These are phyloP conservation scores for Penicillium maclennaniae DNA, from an alignment of 495 filamentous ascomycete species.

Conservation along the genomic window DNA sequence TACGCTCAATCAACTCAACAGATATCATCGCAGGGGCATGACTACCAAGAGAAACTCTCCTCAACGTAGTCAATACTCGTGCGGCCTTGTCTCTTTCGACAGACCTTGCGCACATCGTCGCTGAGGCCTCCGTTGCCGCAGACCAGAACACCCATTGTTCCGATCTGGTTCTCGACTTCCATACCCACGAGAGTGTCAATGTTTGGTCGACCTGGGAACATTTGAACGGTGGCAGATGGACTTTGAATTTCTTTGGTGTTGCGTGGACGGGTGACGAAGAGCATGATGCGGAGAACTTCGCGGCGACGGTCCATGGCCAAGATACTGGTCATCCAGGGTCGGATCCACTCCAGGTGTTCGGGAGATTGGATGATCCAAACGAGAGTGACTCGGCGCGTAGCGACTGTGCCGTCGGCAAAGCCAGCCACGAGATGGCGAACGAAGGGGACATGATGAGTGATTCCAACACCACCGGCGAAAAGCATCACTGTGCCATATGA, in stretches of 20 bases:
- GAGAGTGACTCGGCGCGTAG: slow-evolving; percentile 74
- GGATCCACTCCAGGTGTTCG: slow-evolving; percentile 87
- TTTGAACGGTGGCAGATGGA: slow-evolving; percentile 71
- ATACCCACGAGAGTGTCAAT: slow-evolving; percentile 69
- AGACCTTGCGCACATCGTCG: slow-evolving; percentile 77
- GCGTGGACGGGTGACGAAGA: slow-evolving; percentile 83
- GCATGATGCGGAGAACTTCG: slow-evolving; percentile 74
- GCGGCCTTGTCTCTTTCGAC: slow-evolving; percentile 58
- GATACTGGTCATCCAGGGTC: slow-evolving; percentile 88
- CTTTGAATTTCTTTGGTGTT: slow-evolving; percentile 67
- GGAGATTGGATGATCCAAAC: slow-evolving; percentile 89
- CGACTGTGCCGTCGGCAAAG: slow-evolving; percentile 67
- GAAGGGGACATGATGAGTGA: slow-evolving; percentile 92
- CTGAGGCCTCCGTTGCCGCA: slow-evolving; percentile 81
- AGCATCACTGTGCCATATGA: slow-evolving; percentile 89
- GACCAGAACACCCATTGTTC: slow-evolving; percentile 86
- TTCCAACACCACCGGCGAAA: slow-evolving; percentile 88
- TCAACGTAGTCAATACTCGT: slow-evolving; percentile 77
- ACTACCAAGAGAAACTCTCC: slow-evolving; percentile 85
- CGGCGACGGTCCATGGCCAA: slow-evolving; percentile 71
- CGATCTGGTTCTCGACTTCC: slow-evolving; percentile 72
- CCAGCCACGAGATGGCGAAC: slow-evolving; percentile 73
- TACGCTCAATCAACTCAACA: slow-evolving; percentile 6
- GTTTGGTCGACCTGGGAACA: slow-evolving; percentile 80
- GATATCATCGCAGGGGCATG: neutral